These are phyloP conservation scores for Phialemoniopsis sp. DNA, from an alignment of 2,329 filamentous ascomycete species.

Conservation along the genomic window DNA sequence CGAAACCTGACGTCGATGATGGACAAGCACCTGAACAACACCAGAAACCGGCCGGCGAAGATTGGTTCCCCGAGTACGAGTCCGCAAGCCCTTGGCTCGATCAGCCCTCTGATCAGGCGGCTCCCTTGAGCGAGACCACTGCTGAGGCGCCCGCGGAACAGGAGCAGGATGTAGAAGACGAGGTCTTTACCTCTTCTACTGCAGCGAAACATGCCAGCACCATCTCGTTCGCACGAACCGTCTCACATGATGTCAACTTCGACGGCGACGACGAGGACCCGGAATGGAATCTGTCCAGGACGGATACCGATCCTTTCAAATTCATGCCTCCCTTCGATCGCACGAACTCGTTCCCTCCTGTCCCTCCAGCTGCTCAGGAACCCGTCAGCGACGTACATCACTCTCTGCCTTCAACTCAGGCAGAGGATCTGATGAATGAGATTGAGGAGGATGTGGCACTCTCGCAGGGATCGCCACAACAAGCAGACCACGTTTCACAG, in stretches of 20 bases:
- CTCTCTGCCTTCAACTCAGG: conserved; percentile 43
- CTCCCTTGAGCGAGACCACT: too few species aligned
- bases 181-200: conserved; percentile 15
- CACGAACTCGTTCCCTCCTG: conserved; percentile 60
- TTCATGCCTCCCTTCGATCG: conserved; percentile 54
- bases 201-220: conserved; percentile 53
- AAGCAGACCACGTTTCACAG: conserved; percentile 28
- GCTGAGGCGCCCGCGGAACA: not conserved
- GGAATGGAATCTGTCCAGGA: conserved; percentile 51
- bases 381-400: conserved; percentile 25
- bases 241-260: conserved; percentile 58
- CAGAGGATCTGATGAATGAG: conserved; percentile 48
- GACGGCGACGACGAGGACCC: conserved; percentile 51
- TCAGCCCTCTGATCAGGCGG: not conserved
- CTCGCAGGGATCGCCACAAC: conserved; percentile 12
- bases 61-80: conserved; percentile 25
- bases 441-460: conserved; percentile 39
- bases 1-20: not conserved
- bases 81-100: conserved; percentile 16
- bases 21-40: not conserved
- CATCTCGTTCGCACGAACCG: conserved; percentile 60
- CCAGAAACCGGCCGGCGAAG: conserved; percentile 9
- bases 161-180: not conserved
- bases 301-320: conserved; percentile 54
- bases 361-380: conserved; percentile 36